Percentiles rank a stretch among this genome's conserved stretches.
These are phyloP conservation scores for Apium graveolens DNA, from an alignment of 129 eudicot species.

Conservation along the genomic window DNA sequence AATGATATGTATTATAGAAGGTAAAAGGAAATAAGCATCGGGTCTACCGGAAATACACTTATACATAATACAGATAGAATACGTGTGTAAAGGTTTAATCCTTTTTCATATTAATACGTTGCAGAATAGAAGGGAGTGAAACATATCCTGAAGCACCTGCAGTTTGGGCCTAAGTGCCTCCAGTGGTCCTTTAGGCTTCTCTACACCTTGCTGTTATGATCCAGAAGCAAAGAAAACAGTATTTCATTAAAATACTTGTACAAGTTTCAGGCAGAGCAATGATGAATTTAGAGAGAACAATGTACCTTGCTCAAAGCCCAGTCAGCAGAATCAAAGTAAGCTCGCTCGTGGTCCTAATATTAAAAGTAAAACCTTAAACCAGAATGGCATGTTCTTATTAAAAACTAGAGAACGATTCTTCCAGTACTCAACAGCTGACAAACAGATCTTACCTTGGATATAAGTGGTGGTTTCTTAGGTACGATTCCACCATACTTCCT, in stretches of 20 bases:
- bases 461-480: slow-evolving; percentile 92
- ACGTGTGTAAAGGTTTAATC: neutral
- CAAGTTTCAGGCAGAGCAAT: slow-evolving; percentile 1
- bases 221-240: slow-evolving; percentile 6
- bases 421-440: neutral
- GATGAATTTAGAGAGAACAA: neutral
- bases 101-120: neutral
- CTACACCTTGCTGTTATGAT: slow-evolving; percentile 80
- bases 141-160: slow-evolving; percentile 49
- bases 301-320: slow-evolving; percentile 98
- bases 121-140: neutral
- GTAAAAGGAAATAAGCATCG: neutral
- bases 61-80: neutral
- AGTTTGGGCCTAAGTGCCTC: slow-evolving; percentile 98
- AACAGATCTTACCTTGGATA: slow-evolving; percentile 57
- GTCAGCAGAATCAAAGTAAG: slow-evolving; percentile 98
- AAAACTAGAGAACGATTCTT: neutral
- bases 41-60: neutral
- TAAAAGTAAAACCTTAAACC: slow-evolving; percentile 8
- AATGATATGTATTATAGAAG: neutral
- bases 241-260: neutral
- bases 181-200: slow-evolving; percentile 96
- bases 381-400: neutral
- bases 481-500: slow-evolving; percentile 88
- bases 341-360: slow-evolving; percentile 89